A percentile compares a stretch with the other conserved stretches of the same genome.
Evolutionary conservation across 2,329 filamentous ascomycete species (phyloP).

Genomic region (Tolypocladium inflatum): DNA sequence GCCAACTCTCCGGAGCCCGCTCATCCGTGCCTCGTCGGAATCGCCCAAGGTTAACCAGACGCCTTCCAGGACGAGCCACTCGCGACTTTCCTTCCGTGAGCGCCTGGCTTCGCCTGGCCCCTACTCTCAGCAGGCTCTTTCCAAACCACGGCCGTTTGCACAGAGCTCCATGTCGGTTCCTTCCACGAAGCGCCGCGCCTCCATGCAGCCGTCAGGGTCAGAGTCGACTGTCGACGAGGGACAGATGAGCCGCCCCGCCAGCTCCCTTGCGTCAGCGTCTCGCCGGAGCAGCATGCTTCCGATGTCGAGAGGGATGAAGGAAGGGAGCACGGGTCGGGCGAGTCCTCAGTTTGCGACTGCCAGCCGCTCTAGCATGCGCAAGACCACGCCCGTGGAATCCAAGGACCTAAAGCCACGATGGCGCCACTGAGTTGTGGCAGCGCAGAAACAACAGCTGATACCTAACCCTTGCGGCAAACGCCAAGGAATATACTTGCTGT

Average conservation of each 20-base stretch:
- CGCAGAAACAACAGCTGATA: neutral
- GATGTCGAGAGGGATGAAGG: conserved; percentile 26
- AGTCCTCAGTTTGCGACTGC: conserved; percentile 38
- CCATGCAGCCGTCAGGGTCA: conserved; percentile 38
- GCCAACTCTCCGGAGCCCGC: conserved; percentile 38
- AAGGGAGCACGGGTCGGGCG: conserved; percentile 31
- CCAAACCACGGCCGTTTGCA: conserved; percentile 34
- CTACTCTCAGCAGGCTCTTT: conserved; percentile 33
- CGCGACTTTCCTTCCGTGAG: conserved; percentile 9
- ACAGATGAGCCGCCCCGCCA: conserved; percentile 38
- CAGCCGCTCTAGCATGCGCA: conserved; percentile 34
- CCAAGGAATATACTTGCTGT: neutral
- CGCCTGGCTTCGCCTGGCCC: conserved; percentile 31
- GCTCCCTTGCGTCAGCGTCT: conserved; percentile 40
- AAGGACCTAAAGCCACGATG: conserved; percentile 40
- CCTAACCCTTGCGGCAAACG: neutral
- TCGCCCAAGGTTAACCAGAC: conserved; percentile 37
- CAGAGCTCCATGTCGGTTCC: conserved; percentile 31
- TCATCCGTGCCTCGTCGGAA: conserved; percentile 34
- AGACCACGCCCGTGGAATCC: conserved; percentile 21
- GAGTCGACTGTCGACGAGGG: conserved; percentile 18
- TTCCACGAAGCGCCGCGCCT: conserved; percentile 38
- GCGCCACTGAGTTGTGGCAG: conserved; percentile 22
- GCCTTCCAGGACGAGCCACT: conserved; percentile 40
- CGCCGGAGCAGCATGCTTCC: conserved; percentile 47